Conservation (phyloP, 805 yeast genomes). For the Yamadazyma akitaensis region DNA sequence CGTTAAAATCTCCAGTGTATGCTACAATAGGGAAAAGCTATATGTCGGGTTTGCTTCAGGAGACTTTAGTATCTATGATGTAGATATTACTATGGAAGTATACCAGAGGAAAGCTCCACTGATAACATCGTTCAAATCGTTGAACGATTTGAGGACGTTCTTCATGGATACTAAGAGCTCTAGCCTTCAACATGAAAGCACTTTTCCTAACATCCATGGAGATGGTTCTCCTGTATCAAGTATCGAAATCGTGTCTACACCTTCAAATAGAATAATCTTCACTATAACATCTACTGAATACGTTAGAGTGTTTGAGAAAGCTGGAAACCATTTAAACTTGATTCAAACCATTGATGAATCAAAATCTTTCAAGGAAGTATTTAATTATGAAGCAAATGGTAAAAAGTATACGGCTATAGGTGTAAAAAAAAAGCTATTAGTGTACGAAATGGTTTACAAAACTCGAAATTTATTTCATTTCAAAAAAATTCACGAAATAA, state of each 20-base stretch:
- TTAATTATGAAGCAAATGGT: slow-evolving; percentile 17
- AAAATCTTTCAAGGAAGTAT: slow-evolving; percentile 15
- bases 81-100: slow-evolving; percentile 13
- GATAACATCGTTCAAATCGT: slow-evolving; percentile 21
- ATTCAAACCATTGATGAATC: slow-evolving; percentile 28
- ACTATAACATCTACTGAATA: slow-evolving; percentile 23
- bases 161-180: slow-evolving; percentile 11
- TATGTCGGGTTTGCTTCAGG: slow-evolving; percentile 37
- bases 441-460: slow-evolving; percentile 26
- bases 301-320: slow-evolving; percentile 25
- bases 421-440: slow-evolving; percentile 26
- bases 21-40: slow-evolving; percentile 17
- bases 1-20: slow-evolving; percentile 23
- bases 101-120: slow-evolving; percentile 13
- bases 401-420: slow-evolving; percentile 25
- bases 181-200: slow-evolving; percentile 17
- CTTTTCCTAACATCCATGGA: slow-evolving; percentile 18
- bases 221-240: slow-evolving; percentile 9
- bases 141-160: slow-evolving; percentile 20
- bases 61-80: slow-evolving; percentile 26
- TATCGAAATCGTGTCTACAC: slow-evolving; percentile 12
- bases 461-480: slow-evolving; percentile 30
- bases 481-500: slow-evolving; percentile 20
- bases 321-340: slow-evolving; percentile 33
- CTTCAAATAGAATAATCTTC: slow-evolving; percentile 20